phyloP scores from a whole-genome alignment of 108 stramenopile genomes.

The Fistulifera pelliculosa region DNA sequence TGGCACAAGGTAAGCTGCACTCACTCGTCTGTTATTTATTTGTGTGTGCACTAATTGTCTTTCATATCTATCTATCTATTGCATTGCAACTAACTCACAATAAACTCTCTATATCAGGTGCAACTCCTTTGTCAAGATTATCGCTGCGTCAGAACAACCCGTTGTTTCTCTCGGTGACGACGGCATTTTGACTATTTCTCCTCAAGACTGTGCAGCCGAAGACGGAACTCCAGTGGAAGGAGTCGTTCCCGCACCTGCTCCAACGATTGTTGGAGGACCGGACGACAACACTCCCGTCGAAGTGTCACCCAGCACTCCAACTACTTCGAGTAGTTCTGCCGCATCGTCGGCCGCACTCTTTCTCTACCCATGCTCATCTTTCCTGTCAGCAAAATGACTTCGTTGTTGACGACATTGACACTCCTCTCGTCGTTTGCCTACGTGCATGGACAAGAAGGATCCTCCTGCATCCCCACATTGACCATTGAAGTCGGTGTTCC shows the following conservation, averaged over 20 bases:
- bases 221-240: not conserved
- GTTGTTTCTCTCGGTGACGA: constrained; percentile 3
- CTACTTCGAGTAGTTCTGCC: too few relatives aligned
- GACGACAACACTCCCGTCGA: constrained; percentile 1
- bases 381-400: constrained; percentile 4
- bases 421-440: not conserved
- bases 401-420: constrained; percentile 1
- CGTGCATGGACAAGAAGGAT: not conserved
- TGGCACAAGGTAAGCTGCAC: constrained; percentile 17
- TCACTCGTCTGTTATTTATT: too few relatives aligned
- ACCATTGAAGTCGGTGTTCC: constrained; percentile 15
- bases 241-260: too few relatives aligned
- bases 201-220: not conserved
- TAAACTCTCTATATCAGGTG: too few relatives aligned
- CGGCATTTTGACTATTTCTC: constrained; percentile 6
- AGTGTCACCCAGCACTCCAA: not conserved
- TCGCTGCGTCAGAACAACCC: constrained; percentile 13
- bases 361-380: not conserved
- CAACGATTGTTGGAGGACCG: not conserved
- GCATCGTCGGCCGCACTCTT: too few relatives aligned
- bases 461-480: constrained; percentile 11
- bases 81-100: too few relatives aligned
- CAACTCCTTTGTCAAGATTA: constrained; percentile 9
- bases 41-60: too few relatives aligned
- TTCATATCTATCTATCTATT: too few relatives aligned